Base-by-base conservation (phyloP, 2,329 filamentous ascomycete species). In the Lachnellula occidentalis region DNA sequence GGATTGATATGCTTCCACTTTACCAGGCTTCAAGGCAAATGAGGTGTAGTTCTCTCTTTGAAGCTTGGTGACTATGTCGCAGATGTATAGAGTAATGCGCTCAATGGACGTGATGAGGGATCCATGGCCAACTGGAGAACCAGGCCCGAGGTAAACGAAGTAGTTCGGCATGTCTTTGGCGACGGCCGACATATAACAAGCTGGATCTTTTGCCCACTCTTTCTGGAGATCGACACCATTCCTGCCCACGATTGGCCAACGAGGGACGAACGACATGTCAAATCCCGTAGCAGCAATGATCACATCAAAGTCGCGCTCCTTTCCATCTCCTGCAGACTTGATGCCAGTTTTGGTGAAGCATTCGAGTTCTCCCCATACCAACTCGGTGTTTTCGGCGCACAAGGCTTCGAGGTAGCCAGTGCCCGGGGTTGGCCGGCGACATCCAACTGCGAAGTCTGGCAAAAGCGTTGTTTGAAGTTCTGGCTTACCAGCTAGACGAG, bases 41-140 rank as follows among this genome's bases (percentile, higher is more conserved):
- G 72, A 72, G 66, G 80, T 76, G 39, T 69, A 66, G n/a, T 31
- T 19, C 61, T 80, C 73, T 1, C 69, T 73, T 62, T 79, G 77
- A 58, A 55, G 42, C 36, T 55, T 55, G 22, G 17, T 34, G 31
- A 55, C 45, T n/a, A 37, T 34, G n/a, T 55, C 43, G 49, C 43
- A 55, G 21, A 52, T 39, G 31, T 55, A 55, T 3, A 48, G 36
- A n/a, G 53, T 34, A 15, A 24, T 37, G 7, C 48, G 48, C n/a
- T 55, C 27, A 19, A 47, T 47, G 31, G 46, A 49, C 1, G 36
- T 21, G 12, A 55, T 46, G 34, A 55, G 53, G 9, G 53, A 55
- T 22, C 56, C 56, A 34, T 58, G 53, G 8, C 41, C 42, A 34
- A 58, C 52, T 15, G 56, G 54, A 27, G 34, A 51, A 43, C 53